These are phyloP conservation scores for Filosporella fistucella DNA, from an alignment of 495 filamentous ascomycete genomes.

Conservation along the genomic window DNA sequence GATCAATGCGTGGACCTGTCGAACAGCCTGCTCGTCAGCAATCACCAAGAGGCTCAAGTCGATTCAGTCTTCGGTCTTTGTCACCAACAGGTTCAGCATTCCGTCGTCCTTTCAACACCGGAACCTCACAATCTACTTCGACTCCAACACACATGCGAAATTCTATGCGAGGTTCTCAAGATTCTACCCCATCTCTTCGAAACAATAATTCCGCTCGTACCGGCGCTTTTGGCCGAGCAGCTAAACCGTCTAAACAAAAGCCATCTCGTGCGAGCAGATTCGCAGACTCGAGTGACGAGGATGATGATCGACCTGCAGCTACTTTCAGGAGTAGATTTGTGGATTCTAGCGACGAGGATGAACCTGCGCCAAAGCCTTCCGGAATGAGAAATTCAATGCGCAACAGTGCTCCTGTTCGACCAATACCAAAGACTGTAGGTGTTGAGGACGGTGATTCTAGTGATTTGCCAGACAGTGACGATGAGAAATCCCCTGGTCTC, in stretches of 20 bases:
- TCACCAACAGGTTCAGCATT: constrained; percentile 32
- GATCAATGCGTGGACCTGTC: constrained; percentile 21
- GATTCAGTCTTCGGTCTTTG: constrained; percentile 38
- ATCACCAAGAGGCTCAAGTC: constrained; percentile 21
- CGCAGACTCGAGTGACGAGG: constrained; percentile 71
- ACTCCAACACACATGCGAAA: constrained; percentile 33
- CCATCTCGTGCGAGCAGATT: constrained; percentile 40
- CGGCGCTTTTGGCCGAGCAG: constrained; percentile 35
- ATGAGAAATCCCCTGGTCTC: constrained; percentile 10
- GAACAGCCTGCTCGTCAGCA: constrained; percentile 6
- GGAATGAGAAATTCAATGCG: constrained; percentile 22
- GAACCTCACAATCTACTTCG: constrained; percentile 11
- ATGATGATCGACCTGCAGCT: constrained; percentile 35
- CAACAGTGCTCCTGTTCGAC: constrained; percentile 49
- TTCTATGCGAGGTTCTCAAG: constrained; percentile 38
- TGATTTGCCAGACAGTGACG: constrained; percentile 59
- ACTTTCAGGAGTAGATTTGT: constrained; percentile 66
- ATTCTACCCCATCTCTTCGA: constrained; percentile 22
- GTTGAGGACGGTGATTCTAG: constrained; percentile 61
- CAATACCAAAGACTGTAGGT: constrained; percentile 51
- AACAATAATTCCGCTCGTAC: constrained; percentile 26
- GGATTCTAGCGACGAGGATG: constrained; percentile 73
- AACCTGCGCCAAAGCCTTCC: constrained; percentile 5
- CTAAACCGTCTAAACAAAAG: constrained; percentile 2
- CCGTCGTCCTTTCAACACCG: constrained; percentile 18